These are phyloP conservation scores for Aspergillus baeticus DNA, from an alignment of 495 filamentous ascomycete genomes.

Conservation along the genomic window DNA sequence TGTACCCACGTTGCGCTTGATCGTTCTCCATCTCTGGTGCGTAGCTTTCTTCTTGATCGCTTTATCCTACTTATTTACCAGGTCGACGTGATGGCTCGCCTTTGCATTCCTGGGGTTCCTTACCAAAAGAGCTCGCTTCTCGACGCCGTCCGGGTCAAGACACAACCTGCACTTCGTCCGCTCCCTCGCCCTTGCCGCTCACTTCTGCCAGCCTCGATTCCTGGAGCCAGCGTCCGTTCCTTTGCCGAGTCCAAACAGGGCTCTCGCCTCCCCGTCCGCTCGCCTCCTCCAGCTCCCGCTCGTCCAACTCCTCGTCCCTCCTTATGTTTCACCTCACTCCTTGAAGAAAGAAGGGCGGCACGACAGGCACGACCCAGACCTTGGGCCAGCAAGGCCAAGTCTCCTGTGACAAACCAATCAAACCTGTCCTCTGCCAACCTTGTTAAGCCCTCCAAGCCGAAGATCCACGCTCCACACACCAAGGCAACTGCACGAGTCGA, in stretches of 20 bases:
- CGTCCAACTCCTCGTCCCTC: background rate
- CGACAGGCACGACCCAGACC: constrained; percentile 20
- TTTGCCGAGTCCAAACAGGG: constrained; percentile 16
- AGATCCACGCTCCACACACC: constrained; percentile 4
- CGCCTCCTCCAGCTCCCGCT: background rate
- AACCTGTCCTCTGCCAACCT: constrained; percentile 3
- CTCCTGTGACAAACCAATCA: constrained; percentile 3
- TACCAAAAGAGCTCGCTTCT: background rate
- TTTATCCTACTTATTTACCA: constrained; percentile 8
- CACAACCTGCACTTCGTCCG: constrained; percentile 16
- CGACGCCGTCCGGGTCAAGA: constrained; percentile 10
- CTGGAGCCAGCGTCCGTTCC: constrained; percentile 11
- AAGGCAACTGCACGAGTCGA: constrained; percentile 10
- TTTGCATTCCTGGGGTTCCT: constrained; percentile 12
- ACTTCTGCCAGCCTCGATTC: constrained; percentile 7
- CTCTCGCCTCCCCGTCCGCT: constrained; percentile 20
- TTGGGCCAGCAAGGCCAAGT: constrained; percentile 11
- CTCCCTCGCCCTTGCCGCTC: constrained; percentile 11
- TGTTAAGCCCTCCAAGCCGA: constrained; percentile 1
- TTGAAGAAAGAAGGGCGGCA: constrained; percentile 16
- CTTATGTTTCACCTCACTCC: background rate
- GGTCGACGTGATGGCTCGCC: constrained; percentile 16
- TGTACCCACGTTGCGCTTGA: constrained; percentile 15
- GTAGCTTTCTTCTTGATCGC: constrained; percentile 3
- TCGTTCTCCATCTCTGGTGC: constrained; percentile 8